phyloP scores from a whole-genome alignment of 768 basidiomycete genomes.

The Cyclocybe cylindracea region DNA sequence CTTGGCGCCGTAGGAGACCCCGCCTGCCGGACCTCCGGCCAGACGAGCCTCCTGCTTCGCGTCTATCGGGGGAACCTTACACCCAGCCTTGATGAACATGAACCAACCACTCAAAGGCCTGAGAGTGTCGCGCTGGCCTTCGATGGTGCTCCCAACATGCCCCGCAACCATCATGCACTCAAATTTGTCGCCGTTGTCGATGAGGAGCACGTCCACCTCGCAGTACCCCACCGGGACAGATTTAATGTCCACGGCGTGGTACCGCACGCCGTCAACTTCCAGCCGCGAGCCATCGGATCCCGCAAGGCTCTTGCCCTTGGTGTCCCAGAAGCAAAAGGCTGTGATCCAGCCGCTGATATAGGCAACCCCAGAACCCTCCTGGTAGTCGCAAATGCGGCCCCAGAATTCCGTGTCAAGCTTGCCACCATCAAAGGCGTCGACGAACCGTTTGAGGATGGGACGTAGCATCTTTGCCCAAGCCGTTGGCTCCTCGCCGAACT shows the following conservation, averaged over 20 bases:
- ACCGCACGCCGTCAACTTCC: too few species aligned
- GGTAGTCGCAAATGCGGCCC: conserved; percentile 8
- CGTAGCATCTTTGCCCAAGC: conserved; percentile 21
- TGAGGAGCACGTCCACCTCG: too few species aligned
- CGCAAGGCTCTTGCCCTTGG: conserved; percentile 7
- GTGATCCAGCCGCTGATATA: conserved; percentile 18
- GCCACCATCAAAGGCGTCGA: conserved; percentile 16
- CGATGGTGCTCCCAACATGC: conserved; percentile 4
- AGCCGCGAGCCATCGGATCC: not conserved
- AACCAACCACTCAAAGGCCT: conserved; percentile 12
- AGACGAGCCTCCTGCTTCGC: not conserved
- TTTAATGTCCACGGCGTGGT: too few species aligned
- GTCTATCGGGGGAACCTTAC: conserved; percentile 5
- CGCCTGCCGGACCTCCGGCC: not conserved
- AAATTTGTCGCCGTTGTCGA: not conserved
- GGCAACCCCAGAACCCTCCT: conserved; percentile 10
- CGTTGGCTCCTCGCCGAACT: conserved; percentile 20
- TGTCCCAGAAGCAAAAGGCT: conserved; percentile 14
- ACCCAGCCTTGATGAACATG: conserved; percentile 9
- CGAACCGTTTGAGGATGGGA: conserved; percentile 19
- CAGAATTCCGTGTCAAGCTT: conserved; percentile 11
- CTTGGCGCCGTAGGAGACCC: too few species aligned
- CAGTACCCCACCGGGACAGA: too few species aligned
- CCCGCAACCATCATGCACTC: conserved; percentile 15
- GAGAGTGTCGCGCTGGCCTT: conserved; percentile 6